phyloP scores from a whole-genome alignment of 306 rosid species.

The Dryas alaskensis region DNA sequence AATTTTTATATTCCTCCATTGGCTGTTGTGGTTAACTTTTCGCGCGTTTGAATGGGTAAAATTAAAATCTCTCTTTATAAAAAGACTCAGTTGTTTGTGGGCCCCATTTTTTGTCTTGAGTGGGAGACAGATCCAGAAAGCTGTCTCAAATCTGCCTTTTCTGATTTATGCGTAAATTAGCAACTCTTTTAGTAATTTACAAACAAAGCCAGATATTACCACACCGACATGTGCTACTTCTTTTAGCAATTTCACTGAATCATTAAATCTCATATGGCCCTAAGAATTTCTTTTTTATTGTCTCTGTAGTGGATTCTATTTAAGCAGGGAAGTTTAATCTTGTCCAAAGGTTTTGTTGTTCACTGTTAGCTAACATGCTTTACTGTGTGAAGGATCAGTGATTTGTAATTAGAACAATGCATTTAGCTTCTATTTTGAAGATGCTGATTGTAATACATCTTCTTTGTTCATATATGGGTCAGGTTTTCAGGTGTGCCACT shows the following conservation, averaged over 20 bases:
- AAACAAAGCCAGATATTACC: background rate
- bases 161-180: constrained; percentile 2
- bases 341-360: background rate
- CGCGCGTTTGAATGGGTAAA: background rate
- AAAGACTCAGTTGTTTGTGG: constrained; percentile 31
- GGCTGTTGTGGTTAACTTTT: background rate
- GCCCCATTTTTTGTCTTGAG: constrained; percentile 37
- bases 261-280: constrained; percentile 7
- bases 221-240: constrained; percentile 27
- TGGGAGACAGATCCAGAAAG: constrained; percentile 29
- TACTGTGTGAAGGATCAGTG: background rate
- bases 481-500: constrained; percentile 97
- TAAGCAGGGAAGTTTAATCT: background rate
- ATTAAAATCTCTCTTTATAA: background rate
- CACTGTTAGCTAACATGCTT: background rate
- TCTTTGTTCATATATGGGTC: constrained; percentile 17
- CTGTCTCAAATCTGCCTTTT: constrained; percentile 13
- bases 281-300: background rate
- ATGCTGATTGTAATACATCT: background rate
- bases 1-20: background rate
- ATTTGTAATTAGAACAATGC: background rate
- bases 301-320: background rate
- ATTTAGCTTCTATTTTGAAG: background rate
- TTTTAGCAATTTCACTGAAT: constrained; percentile 5
- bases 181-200: constrained; percentile 12